Base-by-base conservation (phyloP, 2,329 filamentous ascomycete genomes). In the Sclerotinia spermophila region DNA sequence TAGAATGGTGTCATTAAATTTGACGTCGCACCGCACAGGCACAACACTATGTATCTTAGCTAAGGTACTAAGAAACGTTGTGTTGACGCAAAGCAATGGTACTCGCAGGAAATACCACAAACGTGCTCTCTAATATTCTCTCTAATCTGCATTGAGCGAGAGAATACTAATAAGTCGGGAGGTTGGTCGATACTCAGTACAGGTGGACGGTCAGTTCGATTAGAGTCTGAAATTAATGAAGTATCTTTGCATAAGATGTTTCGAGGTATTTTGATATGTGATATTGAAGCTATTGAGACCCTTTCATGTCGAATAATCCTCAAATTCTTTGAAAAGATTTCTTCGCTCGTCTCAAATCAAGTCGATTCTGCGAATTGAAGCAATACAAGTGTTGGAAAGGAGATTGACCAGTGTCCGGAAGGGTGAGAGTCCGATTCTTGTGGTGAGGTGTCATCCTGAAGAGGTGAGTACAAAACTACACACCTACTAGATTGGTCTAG, bases 381-480 rank as follows among this genome's bases (percentile, higher is more conserved):
- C 61, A 51, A 40, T 27, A 24, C 33, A 53, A 51, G 56, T 69
- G 45, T 69, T 58, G 71, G 69, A 62, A 68, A 55, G 62, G 74
- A 75, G 66, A 75, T 75, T 75, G 68, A 59, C 64, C 40, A 48
- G 42, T 70, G 68, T 71, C 71, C 73, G 75, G 74, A 75, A 75
- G 74, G 72, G 64, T 65, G 62, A 72, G 30, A 38, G 68, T 74
- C 75, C 75, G 74, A 72, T 70, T 35, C 51, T 48, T 38, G 56
- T 55, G 27, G 30, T 66, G 45, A 65, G 33, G 35, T 44, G 19
- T 33, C 40, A 30, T 30, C 19, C n/a, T 19, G 44, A 58, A 38
- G n/a, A n/a, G 15, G 58, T 11, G 38, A 33, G 17, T 33, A 56
- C 30, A 51, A 7, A 51, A 24, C 48, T 51, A 2, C 45, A 21